Percentiles rank a stretch among this genome's conserved stretches.
Conservation (phyloP, 2,329 filamentous ascomycete species). For the Ascochyta koolunga region DNA sequence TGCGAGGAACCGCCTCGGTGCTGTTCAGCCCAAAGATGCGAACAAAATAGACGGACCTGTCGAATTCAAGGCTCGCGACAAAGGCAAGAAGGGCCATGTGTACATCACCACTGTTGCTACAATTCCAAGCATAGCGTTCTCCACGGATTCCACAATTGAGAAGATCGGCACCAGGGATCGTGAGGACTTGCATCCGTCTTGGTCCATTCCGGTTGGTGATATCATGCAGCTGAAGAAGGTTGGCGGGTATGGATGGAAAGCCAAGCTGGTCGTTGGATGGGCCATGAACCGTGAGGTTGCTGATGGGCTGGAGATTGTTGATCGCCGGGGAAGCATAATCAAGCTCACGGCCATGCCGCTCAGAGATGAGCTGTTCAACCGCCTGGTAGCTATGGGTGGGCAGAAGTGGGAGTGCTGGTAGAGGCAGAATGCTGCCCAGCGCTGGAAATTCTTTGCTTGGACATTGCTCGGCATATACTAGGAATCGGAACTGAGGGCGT, state of each 20-base stretch:
- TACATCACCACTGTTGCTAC: constrained; percentile 73
- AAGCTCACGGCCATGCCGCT: constrained; percentile 74
- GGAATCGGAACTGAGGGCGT: neutral
- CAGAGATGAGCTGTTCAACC: constrained; percentile 81
- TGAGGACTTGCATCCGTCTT: constrained; percentile 64
- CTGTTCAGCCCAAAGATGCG: constrained; percentile 59
- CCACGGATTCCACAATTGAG: constrained; percentile 57
- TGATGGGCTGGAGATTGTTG: constrained; percentile 73
- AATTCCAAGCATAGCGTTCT: constrained; percentile 71
- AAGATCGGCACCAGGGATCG: constrained; percentile 55
- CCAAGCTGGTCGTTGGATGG: constrained; percentile 82
- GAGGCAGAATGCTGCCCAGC: neutral
- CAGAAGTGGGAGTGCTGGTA: constrained; percentile 86
- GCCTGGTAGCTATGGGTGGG: constrained; percentile 73
- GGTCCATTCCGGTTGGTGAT: constrained; percentile 73
- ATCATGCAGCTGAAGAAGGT: constrained; percentile 78
- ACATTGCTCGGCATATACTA: neutral
- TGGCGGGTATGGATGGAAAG: constrained; percentile 84
- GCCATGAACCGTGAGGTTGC: constrained; percentile 74
- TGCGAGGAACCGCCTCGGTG: constrained; percentile 74
- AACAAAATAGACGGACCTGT: constrained; percentile 68
- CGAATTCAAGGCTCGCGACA: constrained; percentile 74
- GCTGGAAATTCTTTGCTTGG: neutral
- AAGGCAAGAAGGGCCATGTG: constrained; percentile 73
- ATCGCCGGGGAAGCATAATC: constrained; percentile 61